A percentile compares a stretch with the other conserved stretches of the same genome.
These are phyloP conservation scores for Oryza rufipogon DNA, from an alignment of 176 grass and related monocot species.

Conservation along the genomic window DNA sequence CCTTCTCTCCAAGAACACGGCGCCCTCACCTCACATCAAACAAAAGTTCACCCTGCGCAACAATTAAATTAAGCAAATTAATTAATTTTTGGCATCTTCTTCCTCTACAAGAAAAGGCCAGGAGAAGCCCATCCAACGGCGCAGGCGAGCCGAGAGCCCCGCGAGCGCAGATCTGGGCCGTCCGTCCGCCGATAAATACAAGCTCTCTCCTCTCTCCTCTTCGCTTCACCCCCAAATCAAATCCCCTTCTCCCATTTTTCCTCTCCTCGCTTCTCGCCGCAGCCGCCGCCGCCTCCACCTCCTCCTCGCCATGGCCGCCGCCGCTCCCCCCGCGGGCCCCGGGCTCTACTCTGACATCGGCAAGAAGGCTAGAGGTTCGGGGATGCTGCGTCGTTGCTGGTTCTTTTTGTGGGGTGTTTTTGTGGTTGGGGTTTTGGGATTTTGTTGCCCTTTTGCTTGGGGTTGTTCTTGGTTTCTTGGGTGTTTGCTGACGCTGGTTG, in stretches of 20 bases:
- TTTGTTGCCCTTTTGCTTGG: neutral
- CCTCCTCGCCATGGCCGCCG: conserved; percentile 34
- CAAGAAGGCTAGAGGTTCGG: conserved; percentile 62
- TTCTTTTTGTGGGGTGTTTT: neutral
- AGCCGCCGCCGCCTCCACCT: neutral
- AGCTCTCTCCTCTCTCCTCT: neutral
- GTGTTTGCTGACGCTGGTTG: conserved; percentile 22
- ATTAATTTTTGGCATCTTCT: conserved; percentile 19
- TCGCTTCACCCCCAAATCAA: neutral
- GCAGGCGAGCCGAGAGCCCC: no score
- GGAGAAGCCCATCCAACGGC: neutral
- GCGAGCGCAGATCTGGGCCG: neutral
- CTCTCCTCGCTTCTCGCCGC: neutral
- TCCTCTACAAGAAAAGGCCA: conserved; percentile 44
- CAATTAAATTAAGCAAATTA: neutral
- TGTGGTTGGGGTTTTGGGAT: neutral
- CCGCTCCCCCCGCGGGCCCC: conserved; percentile 32
- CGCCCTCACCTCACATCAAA: neutral
- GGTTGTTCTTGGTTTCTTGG: neutral
- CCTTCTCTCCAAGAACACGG: conserved; percentile 7
- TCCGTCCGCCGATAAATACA: conserved; percentile 32
- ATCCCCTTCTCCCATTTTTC: conserved; percentile 10
- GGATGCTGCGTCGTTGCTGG: neutral
- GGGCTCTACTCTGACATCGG: conserved; percentile 71
- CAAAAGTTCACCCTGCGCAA: neutral